These are phyloP conservation scores for Pseudoturritis turrita DNA, from an alignment of 345 rosid genomes.

Conservation along the genomic window DNA sequence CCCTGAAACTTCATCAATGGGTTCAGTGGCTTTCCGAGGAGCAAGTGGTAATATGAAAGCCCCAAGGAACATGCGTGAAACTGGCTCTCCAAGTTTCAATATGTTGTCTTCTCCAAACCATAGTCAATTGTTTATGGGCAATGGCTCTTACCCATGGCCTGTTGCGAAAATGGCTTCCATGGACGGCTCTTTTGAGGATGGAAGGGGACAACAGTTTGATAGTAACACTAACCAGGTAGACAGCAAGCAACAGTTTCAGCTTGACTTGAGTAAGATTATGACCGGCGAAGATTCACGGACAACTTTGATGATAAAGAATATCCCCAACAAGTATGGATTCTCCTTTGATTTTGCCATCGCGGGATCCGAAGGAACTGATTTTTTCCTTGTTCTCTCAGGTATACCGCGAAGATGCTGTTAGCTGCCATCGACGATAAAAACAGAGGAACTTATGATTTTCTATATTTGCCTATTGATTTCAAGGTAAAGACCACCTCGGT, in stretches of 20 bases:
- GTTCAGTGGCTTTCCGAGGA: conserved; percentile 46
- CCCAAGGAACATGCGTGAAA: conserved; percentile 47
- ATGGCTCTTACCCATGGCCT: conserved; percentile 44
- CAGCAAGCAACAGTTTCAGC: conserved; percentile 65
- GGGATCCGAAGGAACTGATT: background rate
- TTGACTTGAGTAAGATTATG: conserved; percentile 70
- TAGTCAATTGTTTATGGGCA: conserved; percentile 51
- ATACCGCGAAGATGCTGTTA: conserved; percentile 72
- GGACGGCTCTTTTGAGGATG: conserved; percentile 53
- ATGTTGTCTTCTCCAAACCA: conserved; percentile 61
- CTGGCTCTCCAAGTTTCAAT: conserved; percentile 44
- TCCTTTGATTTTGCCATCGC: background rate
- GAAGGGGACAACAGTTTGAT: conserved; percentile 49
- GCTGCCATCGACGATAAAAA: conserved; percentile 71
- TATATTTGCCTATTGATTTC: conserved; percentile 76
- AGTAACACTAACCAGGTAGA: conserved; percentile 49
- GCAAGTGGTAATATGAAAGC: conserved; percentile 35
- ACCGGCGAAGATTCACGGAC: conserved; percentile 57
- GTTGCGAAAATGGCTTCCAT: conserved; percentile 25
- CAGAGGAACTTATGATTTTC: conserved; percentile 63
- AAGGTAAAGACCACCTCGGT: conserved; percentile 38
- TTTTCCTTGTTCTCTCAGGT: conserved; percentile 34
- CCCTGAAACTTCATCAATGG: conserved; percentile 57
- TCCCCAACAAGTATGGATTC: conserved; percentile 49
- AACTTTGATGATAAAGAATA: conserved; percentile 57